Conservation (phyloP, 345 rosid genomes). For the Pistacia vera region DNA sequence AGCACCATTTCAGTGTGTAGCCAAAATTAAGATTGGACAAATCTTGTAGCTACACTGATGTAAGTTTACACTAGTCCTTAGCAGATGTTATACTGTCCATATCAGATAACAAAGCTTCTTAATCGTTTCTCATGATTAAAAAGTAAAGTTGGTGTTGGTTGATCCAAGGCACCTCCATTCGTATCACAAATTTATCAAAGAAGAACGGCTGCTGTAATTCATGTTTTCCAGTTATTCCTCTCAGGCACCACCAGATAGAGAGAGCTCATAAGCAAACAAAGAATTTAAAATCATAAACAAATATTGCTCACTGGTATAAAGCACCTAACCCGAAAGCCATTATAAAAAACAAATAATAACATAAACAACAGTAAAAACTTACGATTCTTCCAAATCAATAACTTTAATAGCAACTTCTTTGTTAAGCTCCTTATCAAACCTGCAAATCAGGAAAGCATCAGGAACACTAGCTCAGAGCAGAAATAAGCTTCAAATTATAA, state of each 20-base stretch:
- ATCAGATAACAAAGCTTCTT: background rate
- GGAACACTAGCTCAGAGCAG: slow-evolving; percentile 12
- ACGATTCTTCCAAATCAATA: slow-evolving; percentile 99
- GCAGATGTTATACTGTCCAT: background rate
- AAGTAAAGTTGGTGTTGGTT: too few species aligned
- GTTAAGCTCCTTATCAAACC: slow-evolving; percentile 94
- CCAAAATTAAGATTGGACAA: background rate
- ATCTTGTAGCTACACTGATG: background rate
- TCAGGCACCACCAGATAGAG: background rate
- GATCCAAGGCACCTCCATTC: background rate
- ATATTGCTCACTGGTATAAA: background rate
- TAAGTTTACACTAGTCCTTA: background rate
- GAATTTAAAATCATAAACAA: background rate
- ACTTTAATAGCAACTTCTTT: slow-evolving; percentile 99
- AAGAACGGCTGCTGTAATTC: background rate
- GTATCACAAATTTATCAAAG: background rate
- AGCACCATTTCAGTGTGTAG: background rate
- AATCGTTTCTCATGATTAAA: background rate
- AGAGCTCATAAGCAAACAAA: background rate
- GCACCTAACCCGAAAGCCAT: background rate
- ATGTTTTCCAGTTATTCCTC: background rate
- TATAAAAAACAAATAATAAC: background rate
- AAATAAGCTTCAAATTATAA: slow-evolving; percentile 6
- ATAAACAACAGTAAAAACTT: slow-evolving; percentile 38
- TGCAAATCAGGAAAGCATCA: slow-evolving; percentile 46